Base-by-base conservation (phyloP, 345 rosid species). In the Cardiospermum halicacabum region DNA sequence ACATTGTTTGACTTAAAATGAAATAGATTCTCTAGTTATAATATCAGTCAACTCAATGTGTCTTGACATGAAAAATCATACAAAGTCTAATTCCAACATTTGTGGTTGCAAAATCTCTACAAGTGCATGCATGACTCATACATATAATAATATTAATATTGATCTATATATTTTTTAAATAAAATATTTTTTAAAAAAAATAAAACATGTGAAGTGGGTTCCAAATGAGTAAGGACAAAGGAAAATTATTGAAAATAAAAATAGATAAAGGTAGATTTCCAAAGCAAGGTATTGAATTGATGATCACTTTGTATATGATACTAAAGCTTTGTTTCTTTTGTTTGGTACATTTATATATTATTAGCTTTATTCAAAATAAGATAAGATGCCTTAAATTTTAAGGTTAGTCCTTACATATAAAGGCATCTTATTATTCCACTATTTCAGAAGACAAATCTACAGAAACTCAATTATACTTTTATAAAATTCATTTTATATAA, bases 341-440 rank as follows among this genome's bases (percentile, higher is more conserved):
- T n/a, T n/a, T 2, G 30, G 19, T 48, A 61, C 22, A 16, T 21
- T 15, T 43, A 27, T 16, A 16, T 51, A 48, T 22, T 10, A 45
- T 57, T 40, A 53, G 60, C 72, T 21, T 69, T 69, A 53, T 53
- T 30, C 26, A 68, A 60, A 58, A 42, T 36, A 67, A 58, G 60
- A 39, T 68, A 56, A 58, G 60, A 39, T 68, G 62, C 61, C 56
- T 61, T 36, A 47, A 47, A 48, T 47, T 16, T 57, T 58, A 67
- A 67, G 57, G 64, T 67, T 67, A 47, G 34, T 25, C 56, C 62
- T 50, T 26, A 47, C 49, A n/a, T n/a, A n/a, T n/a, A 51, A 54
- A 62, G 60, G 72, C 67, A 68, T 69, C 67, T 42, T 36, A 61
- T 42, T 36, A 61, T 50, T 59, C 58, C 18, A 66, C 39, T 25